phyloP scores from a whole-genome alignment of 2,329 filamentous ascomycete genomes.

The Xylaria sp. region DNA sequence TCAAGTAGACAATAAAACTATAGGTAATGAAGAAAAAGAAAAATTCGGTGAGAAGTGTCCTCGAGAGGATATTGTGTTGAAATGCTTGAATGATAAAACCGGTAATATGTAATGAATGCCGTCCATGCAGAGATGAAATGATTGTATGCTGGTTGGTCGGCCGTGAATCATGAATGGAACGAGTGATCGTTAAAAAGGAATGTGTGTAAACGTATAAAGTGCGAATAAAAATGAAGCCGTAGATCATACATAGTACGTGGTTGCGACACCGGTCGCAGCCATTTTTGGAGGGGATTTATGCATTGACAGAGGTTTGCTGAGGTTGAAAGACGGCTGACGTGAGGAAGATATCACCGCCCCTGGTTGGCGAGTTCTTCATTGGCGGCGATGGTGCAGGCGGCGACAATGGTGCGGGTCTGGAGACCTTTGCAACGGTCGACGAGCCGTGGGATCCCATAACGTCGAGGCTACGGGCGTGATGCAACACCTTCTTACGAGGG shows the following conservation, averaged over 20 bases:
- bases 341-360: conserved; percentile 56
- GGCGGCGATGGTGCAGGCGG: conserved; percentile 53
- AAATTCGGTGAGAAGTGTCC: neutral
- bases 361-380: conserved; percentile 48
- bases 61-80: conserved; percentile 1
- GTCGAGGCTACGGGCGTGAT: conserved; percentile 64
- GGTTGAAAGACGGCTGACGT: conserved; percentile 64
- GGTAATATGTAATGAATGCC: conserved; percentile 28
- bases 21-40: neutral
- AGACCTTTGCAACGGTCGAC: conserved; percentile 33
- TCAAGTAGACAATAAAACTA: conserved; percentile 7
- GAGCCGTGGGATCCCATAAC: conserved; percentile 55
- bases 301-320: conserved; percentile 33
- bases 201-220: conserved; percentile 19
- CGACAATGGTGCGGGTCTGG: conserved; percentile 48
- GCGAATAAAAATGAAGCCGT: conserved; percentile 27
- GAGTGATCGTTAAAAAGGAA: conserved; percentile 34
- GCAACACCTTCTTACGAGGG: conserved; percentile 55
- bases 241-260: conserved; percentile 26
- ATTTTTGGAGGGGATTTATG: conserved; percentile 18
- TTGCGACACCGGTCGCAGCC: conserved; percentile 15
- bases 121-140: conserved; percentile 40
- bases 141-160: conserved; percentile 41
- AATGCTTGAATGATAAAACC: conserved; percentile 12
- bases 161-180: conserved; percentile 47